A percentile compares a stretch with the other conserved stretches of the same genome.
phyloP scores from a whole-genome alignment of 2,329 filamentous ascomycete species.

The Tolypocladium album region DNA sequence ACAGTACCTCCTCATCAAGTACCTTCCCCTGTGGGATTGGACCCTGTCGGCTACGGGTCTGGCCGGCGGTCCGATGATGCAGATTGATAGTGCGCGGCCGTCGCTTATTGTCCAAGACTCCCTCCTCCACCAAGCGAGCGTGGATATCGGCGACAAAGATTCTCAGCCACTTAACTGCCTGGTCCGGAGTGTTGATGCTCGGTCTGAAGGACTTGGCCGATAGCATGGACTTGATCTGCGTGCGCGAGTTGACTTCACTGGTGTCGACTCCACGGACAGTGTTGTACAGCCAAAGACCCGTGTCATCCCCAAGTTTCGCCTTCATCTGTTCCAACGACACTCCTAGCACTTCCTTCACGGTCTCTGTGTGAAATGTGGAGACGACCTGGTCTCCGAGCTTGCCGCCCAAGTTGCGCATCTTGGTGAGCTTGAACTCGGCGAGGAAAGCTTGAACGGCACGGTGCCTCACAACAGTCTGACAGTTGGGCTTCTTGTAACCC shows the following conservation, averaged over 20 bases:
- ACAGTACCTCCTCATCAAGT: slow-evolving; percentile 62
- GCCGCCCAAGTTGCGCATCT: slow-evolving; percentile 88
- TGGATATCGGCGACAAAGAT: slow-evolving; percentile 92
- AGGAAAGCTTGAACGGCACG: slow-evolving; percentile 73
- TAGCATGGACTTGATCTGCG: slow-evolving; percentile 94
- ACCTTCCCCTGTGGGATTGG: slow-evolving; percentile 67
- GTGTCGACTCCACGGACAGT: slow-evolving; percentile 76
- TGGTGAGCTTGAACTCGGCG: slow-evolving; percentile 80
- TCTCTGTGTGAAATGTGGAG: slow-evolving; percentile 70
- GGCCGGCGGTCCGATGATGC: slow-evolving; percentile 65
- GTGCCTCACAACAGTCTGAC: slow-evolving; percentile 87
- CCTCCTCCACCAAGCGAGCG: slow-evolving; percentile 80
- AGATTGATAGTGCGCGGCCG: slow-evolving; percentile 78
- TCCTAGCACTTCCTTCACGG: slow-evolving; percentile 62
- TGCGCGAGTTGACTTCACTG: slow-evolving; percentile 82
- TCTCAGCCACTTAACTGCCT: slow-evolving; percentile 73
- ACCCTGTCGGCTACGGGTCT: slow-evolving; percentile 63
- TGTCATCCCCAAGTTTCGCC: slow-evolving; percentile 70
- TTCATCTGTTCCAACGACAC: slow-evolving; percentile 68
- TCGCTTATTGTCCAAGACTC: slow-evolving; percentile 75
- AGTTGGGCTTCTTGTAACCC: slow-evolving; percentile 84
- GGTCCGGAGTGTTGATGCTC: slow-evolving; percentile 64
- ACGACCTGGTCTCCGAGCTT: slow-evolving; percentile 85
- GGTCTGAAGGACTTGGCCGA: slow-evolving; percentile 93
- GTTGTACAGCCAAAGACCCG: slow-evolving; percentile 74